phyloP scores from a whole-genome alignment of 768 basidiomycete species.

The Cubamyces sp. region DNA sequence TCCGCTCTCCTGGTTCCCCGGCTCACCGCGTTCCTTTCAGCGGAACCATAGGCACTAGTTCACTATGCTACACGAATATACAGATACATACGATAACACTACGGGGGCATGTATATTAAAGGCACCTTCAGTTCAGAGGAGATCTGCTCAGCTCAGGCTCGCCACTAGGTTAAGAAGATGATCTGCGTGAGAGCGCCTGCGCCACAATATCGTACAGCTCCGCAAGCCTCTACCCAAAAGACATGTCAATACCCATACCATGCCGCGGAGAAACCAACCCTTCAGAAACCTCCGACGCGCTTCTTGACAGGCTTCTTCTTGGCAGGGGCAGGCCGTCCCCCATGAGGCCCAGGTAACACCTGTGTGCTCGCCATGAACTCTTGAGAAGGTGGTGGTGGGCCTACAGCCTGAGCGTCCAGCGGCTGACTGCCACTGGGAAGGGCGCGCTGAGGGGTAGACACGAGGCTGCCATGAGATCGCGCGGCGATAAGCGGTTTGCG shows the following conservation, averaged over 20 bases:
- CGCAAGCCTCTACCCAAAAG: too few relatives aligned
- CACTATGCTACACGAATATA: background rate
- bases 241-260: too few relatives aligned
- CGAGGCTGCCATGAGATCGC: conserved; percentile 20
- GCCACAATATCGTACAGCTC: too few relatives aligned
- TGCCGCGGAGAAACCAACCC: background rate
- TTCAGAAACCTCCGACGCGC: conserved; percentile 75
- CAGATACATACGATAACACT: background rate
- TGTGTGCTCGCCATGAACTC: conserved; percentile 66
- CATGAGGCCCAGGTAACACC: conserved; percentile 69
- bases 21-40: conserved; percentile 3
- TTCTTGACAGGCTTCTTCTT: conserved; percentile 70
- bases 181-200: conserved; percentile 3
- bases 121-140: too few relatives aligned
- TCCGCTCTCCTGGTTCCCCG: conserved; percentile 2
- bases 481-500: conserved; percentile 25
- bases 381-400: conserved; percentile 39
- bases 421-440: conserved; percentile 27
- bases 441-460: conserved; percentile 1
- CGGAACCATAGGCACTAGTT: too few relatives aligned
- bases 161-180: background rate
- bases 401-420: conserved; percentile 4
- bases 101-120: too few relatives aligned
- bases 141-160: too few relatives aligned
- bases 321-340: conserved; percentile 52